Evolutionary conservation across 2,329 filamentous ascomycete species (phyloP).

Genomic region (Leptosphaerulina australis): DNA sequence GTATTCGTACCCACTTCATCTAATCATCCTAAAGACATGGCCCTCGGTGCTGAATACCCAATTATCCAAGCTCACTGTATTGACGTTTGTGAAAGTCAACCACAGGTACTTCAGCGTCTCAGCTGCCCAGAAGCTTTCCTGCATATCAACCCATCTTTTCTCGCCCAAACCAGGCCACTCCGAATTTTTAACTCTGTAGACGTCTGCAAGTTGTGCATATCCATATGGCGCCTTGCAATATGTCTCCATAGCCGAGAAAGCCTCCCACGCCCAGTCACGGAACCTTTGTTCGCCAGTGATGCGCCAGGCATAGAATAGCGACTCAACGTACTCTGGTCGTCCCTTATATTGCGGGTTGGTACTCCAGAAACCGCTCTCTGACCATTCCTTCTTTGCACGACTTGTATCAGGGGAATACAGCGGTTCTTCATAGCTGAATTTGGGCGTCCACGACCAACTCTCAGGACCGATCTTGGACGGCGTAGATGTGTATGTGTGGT

Average conservation of each 20-base stretch:
- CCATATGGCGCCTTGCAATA: constrained; percentile 49
- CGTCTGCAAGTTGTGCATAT: constrained; percentile 48
- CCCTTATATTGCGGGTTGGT: constrained; percentile 43
- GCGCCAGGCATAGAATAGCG: constrained; percentile 51
- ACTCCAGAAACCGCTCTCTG: constrained; percentile 43
- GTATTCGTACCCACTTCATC: constrained; percentile 23
- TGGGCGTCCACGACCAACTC: constrained; percentile 48
- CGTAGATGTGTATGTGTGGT: constrained; percentile 46
- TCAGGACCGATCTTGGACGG: constrained; percentile 50
- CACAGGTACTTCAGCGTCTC: constrained; percentile 52
- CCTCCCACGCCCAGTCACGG: constrained; percentile 53
- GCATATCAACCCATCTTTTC: constrained; percentile 44
- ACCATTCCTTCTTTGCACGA: constrained; percentile 39
- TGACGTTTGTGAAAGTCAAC: constrained; percentile 47
- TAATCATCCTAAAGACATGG: constrained; percentile 49
- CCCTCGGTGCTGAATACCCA: constrained; percentile 56
- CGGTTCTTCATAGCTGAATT: constrained; percentile 42
- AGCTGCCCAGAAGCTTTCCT: constrained; percentile 50
- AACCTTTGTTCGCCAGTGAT: constrained; percentile 50
- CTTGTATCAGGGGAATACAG: constrained; percentile 36
- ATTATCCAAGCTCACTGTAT: constrained; percentile 47
- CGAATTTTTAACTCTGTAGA: constrained; percentile 31
- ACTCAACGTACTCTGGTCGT: constrained; percentile 50
- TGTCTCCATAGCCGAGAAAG: constrained; percentile 45
- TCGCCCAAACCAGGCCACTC: constrained; percentile 31